Base-by-base conservation (phyloP, 768 basidiomycete species). In the Exidia glandulosa region DNA sequence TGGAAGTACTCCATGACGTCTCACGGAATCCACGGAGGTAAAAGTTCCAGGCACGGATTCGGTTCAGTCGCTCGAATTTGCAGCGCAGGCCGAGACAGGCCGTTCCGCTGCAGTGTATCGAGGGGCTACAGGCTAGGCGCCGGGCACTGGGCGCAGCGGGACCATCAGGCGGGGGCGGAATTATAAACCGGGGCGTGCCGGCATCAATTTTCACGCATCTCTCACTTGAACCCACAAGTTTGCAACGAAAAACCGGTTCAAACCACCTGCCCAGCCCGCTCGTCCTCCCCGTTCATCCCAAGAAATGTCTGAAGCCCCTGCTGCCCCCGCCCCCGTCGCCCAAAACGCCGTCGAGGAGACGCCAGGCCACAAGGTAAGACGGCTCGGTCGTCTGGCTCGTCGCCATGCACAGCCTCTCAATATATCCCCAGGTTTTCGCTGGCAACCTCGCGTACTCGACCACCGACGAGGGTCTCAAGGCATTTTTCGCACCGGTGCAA, bases 381-480 rank as follows among this genome's bases (percentile, higher is more conserved):
- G 33, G 62, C 52, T 29, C 45, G 27, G n/a, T 41, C 48, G 57
- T 56, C 65, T 63, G 69, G 71, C 66, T 68, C 64, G 63, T 59
- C 63, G 65, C 63, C 25, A 45, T 23, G 50, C 50, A 27, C 25
- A 32, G 19, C 32, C 45, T 36, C 58, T 58, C 62, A 62, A 57
- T 58, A 57, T 54, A 57, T 57, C 31, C 36, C 25, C 67, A 94
- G 91, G 89, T 93, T 79, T 94, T 94, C 74, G 90, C 86, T 71
- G 93, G 93, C 68, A 95, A 95, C 78, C 91, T 95, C 80, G 84
- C 90, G 79, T 95, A 94, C 76, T 79, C 85, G 71, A 92, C 90
- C 66, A 90, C 88, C 80, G 90, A 92, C 81, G 88, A 91, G 76
- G 89, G 89, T 84, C 87, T 95, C 78, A 88, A 84, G 86, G 78